phyloP scores from a whole-genome alignment of 768 basidiomycete genomes.

The Goffeauzyma gilvescens region DNA sequence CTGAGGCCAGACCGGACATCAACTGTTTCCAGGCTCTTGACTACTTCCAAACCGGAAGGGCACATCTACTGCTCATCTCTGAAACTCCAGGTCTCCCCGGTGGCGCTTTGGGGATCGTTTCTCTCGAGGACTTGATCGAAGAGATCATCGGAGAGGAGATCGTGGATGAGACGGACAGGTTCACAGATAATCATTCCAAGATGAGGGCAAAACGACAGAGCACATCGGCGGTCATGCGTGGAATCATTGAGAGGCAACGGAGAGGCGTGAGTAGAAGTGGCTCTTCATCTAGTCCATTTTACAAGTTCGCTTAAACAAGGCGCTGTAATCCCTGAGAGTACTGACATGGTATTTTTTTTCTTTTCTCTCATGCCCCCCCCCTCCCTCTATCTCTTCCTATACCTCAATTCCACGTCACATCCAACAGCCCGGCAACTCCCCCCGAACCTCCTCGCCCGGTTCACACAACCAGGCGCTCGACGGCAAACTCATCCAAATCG shows the following conservation, averaged over 20 bases:
- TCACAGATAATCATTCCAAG: slow-evolving; percentile 70
- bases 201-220: slow-evolving; percentile 50
- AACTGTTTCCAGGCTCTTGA: slow-evolving; percentile 85
- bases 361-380: background rate
- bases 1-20: slow-evolving; percentile 71
- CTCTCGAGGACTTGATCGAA: slow-evolving; percentile 37
- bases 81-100: slow-evolving; percentile 60
- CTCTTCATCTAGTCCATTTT: too few species aligned
- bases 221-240: slow-evolving; percentile 53
- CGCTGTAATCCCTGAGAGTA: too few species aligned
- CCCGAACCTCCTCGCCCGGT: background rate
- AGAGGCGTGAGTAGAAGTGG: slow-evolving; percentile 9
- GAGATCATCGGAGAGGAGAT: slow-evolving; percentile 95
- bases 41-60: slow-evolving; percentile 84
- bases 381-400: too few species aligned
- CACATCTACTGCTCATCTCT: slow-evolving; percentile 73
- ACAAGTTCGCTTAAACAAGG: too few species aligned
- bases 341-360: background rate
- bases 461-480: too few species aligned
- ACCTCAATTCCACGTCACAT: slow-evolving; percentile 1
- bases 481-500: slow-evolving; percentile 2
- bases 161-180: slow-evolving; percentile 82
- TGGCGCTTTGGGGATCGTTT: slow-evolving; percentile 72
- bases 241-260: slow-evolving; percentile 29
- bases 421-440: background rate